Percentiles rank a stretch among this genome's conserved stretches.
Conservation (phyloP, 2,329 filamentous ascomycete species). For the Bipolaris gigantea region DNA sequence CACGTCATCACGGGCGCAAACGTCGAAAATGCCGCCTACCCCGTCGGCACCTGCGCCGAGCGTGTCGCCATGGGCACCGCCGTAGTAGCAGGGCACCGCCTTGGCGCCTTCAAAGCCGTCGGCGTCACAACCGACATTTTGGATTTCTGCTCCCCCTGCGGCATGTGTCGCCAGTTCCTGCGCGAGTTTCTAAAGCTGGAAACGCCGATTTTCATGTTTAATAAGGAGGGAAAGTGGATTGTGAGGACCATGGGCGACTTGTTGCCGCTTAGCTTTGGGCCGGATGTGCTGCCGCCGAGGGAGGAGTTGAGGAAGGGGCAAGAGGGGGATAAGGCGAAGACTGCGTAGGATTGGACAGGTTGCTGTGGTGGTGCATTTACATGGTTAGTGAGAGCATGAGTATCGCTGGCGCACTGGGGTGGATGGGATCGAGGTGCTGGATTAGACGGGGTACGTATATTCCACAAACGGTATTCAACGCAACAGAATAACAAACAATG, state of each 20-base stretch:
- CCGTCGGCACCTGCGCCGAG: conserved; percentile 95
- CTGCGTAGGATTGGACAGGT: conserved; percentile 7
- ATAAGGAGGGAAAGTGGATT: conserved; percentile 73
- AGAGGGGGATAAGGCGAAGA: conserved; percentile 32
- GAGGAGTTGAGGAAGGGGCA: conserved; percentile 36
- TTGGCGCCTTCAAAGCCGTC: conserved; percentile 63
- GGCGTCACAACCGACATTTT: conserved; percentile 80
- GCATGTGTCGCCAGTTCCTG: conserved; percentile 89
- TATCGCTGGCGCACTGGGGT: background rate
- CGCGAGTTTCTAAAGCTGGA: conserved; percentile 52
- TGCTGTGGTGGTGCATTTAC: background rate
- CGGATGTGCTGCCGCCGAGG: conserved; percentile 49
- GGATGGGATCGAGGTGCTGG: background rate
- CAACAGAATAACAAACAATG: background rate
- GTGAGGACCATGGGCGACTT: conserved; percentile 68
- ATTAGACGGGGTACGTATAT: background rate
- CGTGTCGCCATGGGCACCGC: conserved; percentile 81
- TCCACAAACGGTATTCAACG: background rate
- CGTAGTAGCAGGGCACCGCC: conserved; percentile 60
- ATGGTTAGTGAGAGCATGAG: background rate
- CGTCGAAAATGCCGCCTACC: conserved; percentile 88
- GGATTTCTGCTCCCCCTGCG: conserved; percentile 66
- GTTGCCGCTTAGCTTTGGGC: conserved; percentile 58
- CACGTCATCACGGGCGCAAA: conserved; percentile 68
- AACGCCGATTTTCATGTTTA: conserved; percentile 89